A percentile compares a stretch with the other conserved stretches of the same genome.
These are phyloP conservation scores for Aspergillus ibericus DNA, from an alignment of 2,329 filamentous ascomycete genomes.

Conservation along the genomic window DNA sequence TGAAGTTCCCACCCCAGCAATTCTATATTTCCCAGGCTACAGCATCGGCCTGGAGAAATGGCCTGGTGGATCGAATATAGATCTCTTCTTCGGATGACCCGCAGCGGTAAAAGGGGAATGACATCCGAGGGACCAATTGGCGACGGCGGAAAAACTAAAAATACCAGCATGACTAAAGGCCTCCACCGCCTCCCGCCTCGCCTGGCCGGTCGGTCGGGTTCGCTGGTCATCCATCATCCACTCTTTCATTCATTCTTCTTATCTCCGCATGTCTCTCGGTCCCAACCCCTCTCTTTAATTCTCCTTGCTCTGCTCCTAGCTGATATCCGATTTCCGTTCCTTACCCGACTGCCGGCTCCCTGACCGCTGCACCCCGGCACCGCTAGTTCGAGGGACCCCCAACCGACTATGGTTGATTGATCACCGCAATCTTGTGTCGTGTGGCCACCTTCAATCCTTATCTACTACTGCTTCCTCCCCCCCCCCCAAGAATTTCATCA, in stretches of 20 bases:
- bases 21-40: too few relatives aligned
- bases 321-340: not conserved
- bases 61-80: too few relatives aligned
- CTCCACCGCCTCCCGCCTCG: not conserved
- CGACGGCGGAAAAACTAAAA: too few relatives aligned
- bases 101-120: too few relatives aligned
- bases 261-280: constrained; percentile 5
- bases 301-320: not conserved
- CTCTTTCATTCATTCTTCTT: constrained; percentile 7
- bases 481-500: not conserved
- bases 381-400: constrained; percentile 26
- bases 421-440: constrained; percentile 12
- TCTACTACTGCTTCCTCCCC: constrained; percentile 12
- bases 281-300: constrained; percentile 1
- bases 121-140: too few relatives aligned
- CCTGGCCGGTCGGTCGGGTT: not conserved
- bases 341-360: constrained; percentile 3
- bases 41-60: too few relatives aligned
- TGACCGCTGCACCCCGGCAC: constrained; percentile 21
- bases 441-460: constrained; percentile 22
- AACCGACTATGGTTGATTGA: constrained; percentile 17
- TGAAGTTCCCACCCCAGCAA: too few relatives aligned
- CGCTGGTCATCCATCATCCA: not conserved
- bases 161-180: not conserved
- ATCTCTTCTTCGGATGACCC: too few relatives aligned